Base-by-base conservation (phyloP, 352 stramenopile genomes). In the Pythium biforme region DNA sequence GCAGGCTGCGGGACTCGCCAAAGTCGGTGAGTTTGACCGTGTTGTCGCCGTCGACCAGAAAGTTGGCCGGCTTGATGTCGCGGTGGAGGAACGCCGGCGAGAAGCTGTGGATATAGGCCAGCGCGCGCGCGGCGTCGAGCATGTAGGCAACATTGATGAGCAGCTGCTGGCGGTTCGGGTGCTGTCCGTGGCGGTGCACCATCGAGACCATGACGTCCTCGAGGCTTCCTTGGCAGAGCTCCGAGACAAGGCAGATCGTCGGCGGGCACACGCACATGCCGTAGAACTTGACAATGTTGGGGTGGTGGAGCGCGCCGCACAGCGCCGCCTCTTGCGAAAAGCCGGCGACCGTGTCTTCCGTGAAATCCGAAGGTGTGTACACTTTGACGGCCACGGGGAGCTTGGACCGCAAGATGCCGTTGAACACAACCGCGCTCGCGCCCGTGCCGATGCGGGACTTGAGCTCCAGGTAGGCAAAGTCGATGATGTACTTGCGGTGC, bases 401-500 rank as follows among this genome's bases (percentile, higher is more conserved):
- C 22, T 49, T 54, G n/a, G 69, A 74, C 11, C 72, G 43, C 3
- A 82, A 50, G 4, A 69, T 39, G 12, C 79, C 79, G 14, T 64
- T 64, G 68, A 79, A 89, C 5, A 89, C 79, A 8, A 73, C 58
- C 0, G 79, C 74, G 11, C 72, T 85, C 11, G 72, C 59, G 20
- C 75, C 79, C 0, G 70, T 47, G 17, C 79, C 79, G n/a, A 88
- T 78, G 12, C 64, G 51, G 6, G 66, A 64, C 45, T 80, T 58
- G n/a, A 92, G 50, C 29, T 89, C 61, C 7, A 94, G 61, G 54
- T 87, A 68, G 1, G 77, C 77, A 59, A 92, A 94, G 59, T 94
- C 83, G 23, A 94, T 86, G 34, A 90, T 84, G 49, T 81, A 75
- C 52, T 86, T 83, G 27, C 76, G 77, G 46, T 90, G 72, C 75